Conservation (phyloP, 2,329 filamentous ascomycete species). For the Colletotrichum sp. region DNA sequence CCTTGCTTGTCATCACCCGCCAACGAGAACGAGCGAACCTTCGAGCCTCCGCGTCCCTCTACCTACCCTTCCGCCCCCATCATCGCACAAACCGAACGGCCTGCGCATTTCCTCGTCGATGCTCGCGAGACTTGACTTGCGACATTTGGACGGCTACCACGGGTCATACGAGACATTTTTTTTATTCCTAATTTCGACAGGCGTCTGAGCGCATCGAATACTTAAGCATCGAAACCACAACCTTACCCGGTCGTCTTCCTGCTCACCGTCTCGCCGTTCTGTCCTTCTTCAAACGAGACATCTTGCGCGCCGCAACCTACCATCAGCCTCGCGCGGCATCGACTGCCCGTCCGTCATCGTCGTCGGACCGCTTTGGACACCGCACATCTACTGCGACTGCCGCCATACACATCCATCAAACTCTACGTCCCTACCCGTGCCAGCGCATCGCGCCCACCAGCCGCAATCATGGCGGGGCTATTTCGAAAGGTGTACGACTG, state of each 20-base stretch:
- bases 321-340: conserved; percentile 22
- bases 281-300: conserved; percentile 11
- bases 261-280: conserved; percentile 28
- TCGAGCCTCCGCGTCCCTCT: conserved; percentile 1
- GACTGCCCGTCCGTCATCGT: background rate
- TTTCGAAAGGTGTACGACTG: conserved; percentile 98
- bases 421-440: background rate
- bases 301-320: background rate
- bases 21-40: conserved; percentile 12
- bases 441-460: conserved; percentile 27
- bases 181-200: conserved; percentile 39
- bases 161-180: conserved; percentile 46
- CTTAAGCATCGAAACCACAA: conserved; percentile 41
- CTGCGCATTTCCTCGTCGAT: conserved; percentile 12
- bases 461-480: conserved; percentile 78
- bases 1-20: conserved; percentile 16
- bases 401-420: background rate
- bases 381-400: background rate
- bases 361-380: background rate
- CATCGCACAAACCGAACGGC: conserved; percentile 10
- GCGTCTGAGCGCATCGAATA: conserved; percentile 39
- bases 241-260: conserved; percentile 24
- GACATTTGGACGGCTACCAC: conserved; percentile 34
- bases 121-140: conserved; percentile 14
- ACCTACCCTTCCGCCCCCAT: conserved; percentile 11